A percentile compares a stretch with the other conserved stretches of the same genome.
Conservation (phyloP, 78 protist species). For the Mastigamoeba balamuthi region DNA sequence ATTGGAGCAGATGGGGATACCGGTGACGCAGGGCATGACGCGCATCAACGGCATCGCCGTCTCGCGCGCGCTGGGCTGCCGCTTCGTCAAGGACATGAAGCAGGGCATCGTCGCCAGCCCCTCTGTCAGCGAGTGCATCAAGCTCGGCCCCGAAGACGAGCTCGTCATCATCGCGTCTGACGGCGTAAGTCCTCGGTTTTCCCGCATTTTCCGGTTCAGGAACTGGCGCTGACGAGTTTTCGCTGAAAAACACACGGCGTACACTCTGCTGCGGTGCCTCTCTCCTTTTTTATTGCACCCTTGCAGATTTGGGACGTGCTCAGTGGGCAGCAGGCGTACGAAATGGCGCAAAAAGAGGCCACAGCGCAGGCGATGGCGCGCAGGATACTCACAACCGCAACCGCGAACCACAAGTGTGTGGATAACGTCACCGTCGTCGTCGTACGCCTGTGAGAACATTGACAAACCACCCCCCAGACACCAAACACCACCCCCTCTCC, state of each 20-base stretch:
- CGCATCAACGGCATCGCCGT: slow-evolving; percentile 1
- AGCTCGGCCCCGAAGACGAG: not conserved
- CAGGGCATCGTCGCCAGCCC: not conserved
- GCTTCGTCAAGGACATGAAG: not conserved
- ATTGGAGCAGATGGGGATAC: not conserved
- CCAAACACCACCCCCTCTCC: no score
- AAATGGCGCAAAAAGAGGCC: not conserved
- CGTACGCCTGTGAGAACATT: not conserved
- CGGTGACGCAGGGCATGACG: not conserved
- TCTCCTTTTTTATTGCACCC: no score
- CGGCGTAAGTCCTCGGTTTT: not conserved
- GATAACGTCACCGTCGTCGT: slow-evolving; percentile 1
- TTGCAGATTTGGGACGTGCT: not conserved
- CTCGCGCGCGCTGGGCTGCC: not conserved
- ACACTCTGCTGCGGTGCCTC: no score
- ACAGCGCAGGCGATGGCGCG: not conserved
- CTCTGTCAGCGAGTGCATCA: not conserved
- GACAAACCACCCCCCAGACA: no score
- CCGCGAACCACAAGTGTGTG: not conserved
- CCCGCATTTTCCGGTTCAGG: not conserved
- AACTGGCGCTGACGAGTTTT: no score
- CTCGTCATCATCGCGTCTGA: not conserved
- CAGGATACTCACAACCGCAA: not conserved
- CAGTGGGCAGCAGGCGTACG: not conserved
- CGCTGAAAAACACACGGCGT: no score